Conservation (phyloP, 345 rosid genomes). For the Leavenworthia alabamica region DNA sequence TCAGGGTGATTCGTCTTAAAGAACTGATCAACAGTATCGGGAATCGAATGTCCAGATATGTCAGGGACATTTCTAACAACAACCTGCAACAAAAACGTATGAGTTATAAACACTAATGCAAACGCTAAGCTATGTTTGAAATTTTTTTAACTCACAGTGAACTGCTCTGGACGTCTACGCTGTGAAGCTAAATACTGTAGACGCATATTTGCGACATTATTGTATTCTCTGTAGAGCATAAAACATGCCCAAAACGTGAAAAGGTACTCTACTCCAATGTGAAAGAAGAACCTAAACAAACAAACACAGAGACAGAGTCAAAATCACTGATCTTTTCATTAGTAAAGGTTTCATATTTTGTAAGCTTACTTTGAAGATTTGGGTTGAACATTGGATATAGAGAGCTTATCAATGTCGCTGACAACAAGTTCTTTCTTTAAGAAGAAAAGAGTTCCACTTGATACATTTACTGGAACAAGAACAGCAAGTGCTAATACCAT, state of each 20-base stretch:
- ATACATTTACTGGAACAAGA: conserved; percentile 89
- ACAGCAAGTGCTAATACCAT: conserved; percentile 65
- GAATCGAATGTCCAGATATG: conserved; percentile 44
- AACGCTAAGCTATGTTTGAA: background rate
- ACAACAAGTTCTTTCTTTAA: conserved; percentile 75
- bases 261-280: conserved; percentile 71
- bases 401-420: conserved; percentile 88
- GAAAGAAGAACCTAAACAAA: conserved; percentile 69
- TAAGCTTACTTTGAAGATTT: conserved; percentile 54
- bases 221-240: conserved; percentile 91
- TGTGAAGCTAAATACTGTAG: conserved; percentile 74
- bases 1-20: conserved; percentile 79
- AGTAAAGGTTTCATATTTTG: background rate
- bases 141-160: conserved; percentile 59
- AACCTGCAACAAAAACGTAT: conserved; percentile 40
- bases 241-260: conserved; percentile 86
- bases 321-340: background rate
- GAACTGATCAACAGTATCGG: conserved; percentile 68
- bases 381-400: conserved; percentile 85
- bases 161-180: conserved; percentile 73
- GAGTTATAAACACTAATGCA: background rate
- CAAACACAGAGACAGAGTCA: background rate
- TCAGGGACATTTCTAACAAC: conserved; percentile 82
- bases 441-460: conserved; percentile 76
- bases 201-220: conserved; percentile 69